Evolutionary conservation across 2,329 filamentous ascomycete species (phyloP).

Genomic region (Pseudogymnoascus sp.): DNA sequence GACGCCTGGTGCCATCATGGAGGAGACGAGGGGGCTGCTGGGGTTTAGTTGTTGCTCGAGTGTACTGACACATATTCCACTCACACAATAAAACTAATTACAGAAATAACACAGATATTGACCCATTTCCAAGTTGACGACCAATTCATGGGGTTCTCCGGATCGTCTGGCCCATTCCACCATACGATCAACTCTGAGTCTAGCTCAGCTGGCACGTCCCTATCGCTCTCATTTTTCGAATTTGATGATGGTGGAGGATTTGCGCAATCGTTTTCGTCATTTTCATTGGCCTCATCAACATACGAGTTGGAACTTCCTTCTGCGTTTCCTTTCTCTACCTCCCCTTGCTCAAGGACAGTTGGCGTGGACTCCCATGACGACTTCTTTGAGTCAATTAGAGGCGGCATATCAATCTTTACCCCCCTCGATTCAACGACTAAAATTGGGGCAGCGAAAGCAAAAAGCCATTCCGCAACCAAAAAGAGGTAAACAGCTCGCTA

Average conservation of each 20-base stretch:
- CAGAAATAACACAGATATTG: slow-evolving; percentile 19
- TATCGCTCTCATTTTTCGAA: slow-evolving; percentile 23
- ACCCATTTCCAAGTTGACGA: slow-evolving; percentile 16
- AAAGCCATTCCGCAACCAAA: neutral
- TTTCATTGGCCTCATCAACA: neutral
- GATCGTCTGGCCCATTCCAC: slow-evolving; percentile 21
- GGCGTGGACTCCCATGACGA: neutral
- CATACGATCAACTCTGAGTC: slow-evolving; percentile 17
- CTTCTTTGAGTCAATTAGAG: neutral
- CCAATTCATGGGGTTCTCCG: slow-evolving; percentile 24
- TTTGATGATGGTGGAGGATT: neutral
- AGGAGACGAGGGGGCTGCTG: slow-evolving; percentile 36
- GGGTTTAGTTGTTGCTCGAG: neutral
- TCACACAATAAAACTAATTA: slow-evolving; percentile 23
- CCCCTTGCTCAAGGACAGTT: neutral
- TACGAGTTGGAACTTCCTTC: neutral
- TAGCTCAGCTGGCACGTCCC: slow-evolving; percentile 12
- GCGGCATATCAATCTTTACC: neutral
- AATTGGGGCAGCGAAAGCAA: neutral
- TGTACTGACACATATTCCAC: neutral
- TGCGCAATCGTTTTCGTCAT: neutral
- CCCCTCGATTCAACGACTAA: neutral
- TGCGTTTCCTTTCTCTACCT: neutral
- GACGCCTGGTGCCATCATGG: slow-evolving; percentile 41
- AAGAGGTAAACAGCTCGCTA: neutral